Conservation (phyloP, 805 yeast species). For the Saccharomycopsis microspora region DNA sequence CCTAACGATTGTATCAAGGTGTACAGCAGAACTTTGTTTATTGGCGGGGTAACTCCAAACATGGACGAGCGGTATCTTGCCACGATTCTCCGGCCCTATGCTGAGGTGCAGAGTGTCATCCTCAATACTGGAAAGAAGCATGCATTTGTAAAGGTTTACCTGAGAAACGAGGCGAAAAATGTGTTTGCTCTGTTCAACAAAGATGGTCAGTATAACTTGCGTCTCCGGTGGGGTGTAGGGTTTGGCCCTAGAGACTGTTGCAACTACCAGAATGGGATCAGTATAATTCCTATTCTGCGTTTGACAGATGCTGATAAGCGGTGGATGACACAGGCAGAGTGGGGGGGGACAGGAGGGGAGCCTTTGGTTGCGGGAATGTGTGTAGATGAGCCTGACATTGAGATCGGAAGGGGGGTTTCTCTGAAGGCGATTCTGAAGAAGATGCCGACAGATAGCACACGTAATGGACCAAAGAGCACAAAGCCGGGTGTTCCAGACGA, state of each 20-base stretch:
- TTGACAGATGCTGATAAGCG: conserved; percentile 88
- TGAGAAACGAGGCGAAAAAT: conserved; percentile 83
- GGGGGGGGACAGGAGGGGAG: conserved; percentile 95
- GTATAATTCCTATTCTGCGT: conserved; percentile 77
- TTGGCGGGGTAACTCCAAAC: conserved; percentile 82
- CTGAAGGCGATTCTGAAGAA: conserved; percentile 85
- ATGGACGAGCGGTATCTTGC: conserved; percentile 72
- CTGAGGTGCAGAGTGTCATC: conserved; percentile 85
- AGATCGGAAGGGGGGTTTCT: conserved; percentile 87
- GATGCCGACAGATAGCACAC: conserved; percentile 83
- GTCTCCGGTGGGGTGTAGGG: conserved; percentile 98
- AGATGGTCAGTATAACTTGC: conserved; percentile 48
- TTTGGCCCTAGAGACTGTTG: conserved; percentile 98
- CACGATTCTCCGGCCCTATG: conserved; percentile 66
- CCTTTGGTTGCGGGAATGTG: conserved; percentile 70
- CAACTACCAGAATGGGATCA: conserved; percentile 83
- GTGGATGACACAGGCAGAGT: conserved; percentile 84
- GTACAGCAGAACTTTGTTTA: conserved; percentile 78
- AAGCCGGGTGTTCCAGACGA: conserved; percentile 42
- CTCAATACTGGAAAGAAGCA: conserved; percentile 84
- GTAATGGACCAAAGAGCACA: conserved; percentile 78
- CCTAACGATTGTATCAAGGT: conserved; percentile 79
- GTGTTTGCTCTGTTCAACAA: conserved; percentile 65
- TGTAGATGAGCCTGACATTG: conserved; percentile 96
- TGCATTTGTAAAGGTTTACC: conserved; percentile 90